phyloP scores from a whole-genome alignment of 78 protist genomes.

The Speleostelium caveatum region DNA sequence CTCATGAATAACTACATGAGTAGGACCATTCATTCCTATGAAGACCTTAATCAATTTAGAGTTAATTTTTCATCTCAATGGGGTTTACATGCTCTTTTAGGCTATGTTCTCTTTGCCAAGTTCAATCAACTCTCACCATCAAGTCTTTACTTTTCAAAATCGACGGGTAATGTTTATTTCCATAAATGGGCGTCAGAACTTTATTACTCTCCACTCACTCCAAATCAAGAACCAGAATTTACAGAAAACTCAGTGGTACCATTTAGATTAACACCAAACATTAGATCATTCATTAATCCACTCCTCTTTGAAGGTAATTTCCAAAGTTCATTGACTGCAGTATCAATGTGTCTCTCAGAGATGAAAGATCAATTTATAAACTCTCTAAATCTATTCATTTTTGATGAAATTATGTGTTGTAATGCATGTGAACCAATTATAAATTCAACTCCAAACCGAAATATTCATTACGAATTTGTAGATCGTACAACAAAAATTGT shows the following conservation, averaged over 20 bases:
- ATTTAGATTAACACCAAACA: slow-evolving; percentile 51
- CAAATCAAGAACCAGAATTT: background rate
- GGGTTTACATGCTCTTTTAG: slow-evolving; percentile 40
- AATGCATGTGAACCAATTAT: slow-evolving; percentile 9
- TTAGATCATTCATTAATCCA: slow-evolving; percentile 54
- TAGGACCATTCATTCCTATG: background rate
- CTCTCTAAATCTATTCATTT: background rate
- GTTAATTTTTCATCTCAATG: slow-evolving; percentile 33
- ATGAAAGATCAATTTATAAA: slow-evolving; percentile 57
- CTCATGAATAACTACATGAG: background rate
- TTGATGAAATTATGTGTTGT: slow-evolving; percentile 55
- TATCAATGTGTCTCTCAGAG: slow-evolving; percentile 44
- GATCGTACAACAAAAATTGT: slow-evolving; percentile 24
- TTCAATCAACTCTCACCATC: slow-evolving; percentile 26
- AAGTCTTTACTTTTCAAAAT: slow-evolving; percentile 24
- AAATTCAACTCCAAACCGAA: background rate
- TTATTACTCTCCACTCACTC: background rate
- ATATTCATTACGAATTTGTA: slow-evolving; percentile 39
- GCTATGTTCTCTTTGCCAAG: slow-evolving; percentile 21
- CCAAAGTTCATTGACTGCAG: slow-evolving; percentile 26
- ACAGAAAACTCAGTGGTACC: slow-evolving; percentile 12
- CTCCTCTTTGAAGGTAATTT: slow-evolving; percentile 59
- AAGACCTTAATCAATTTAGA: slow-evolving; percentile 63
- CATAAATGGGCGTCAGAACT: slow-evolving; percentile 32
- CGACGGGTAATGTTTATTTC: slow-evolving; percentile 40